These are phyloP conservation scores for Zasmidium citrigriseum DNA, from an alignment of 2,329 filamentous ascomycete genomes.

Conservation along the genomic window DNA sequence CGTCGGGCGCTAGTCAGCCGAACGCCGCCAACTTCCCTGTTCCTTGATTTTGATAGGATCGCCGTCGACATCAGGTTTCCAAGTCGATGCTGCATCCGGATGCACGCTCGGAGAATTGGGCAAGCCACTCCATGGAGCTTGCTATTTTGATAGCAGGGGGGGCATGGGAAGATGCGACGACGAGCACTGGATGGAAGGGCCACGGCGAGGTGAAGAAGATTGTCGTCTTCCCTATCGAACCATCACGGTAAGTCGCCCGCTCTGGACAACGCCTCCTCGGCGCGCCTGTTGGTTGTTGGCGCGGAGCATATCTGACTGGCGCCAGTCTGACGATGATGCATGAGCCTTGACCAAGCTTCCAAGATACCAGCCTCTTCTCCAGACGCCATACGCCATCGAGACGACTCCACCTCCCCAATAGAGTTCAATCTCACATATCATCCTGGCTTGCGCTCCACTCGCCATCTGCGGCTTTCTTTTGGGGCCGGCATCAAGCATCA, in stretches of 20 bases:
- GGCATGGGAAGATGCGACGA: not conserved
- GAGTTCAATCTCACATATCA: not conserved
- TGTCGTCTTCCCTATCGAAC: not conserved
- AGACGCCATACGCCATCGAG: not conserved
- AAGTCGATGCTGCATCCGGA: not conserved
- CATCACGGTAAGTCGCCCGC: not conserved
- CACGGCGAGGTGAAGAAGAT: not conserved
- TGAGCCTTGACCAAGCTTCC: not conserved
- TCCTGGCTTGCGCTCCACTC: not conserved
- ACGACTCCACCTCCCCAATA: not conserved
- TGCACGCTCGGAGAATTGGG: not conserved
- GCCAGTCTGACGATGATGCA: not conserved
- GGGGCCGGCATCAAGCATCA: not conserved
- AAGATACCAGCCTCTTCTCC: not conserved
- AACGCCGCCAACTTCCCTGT: not conserved
- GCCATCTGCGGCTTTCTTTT: not conserved
- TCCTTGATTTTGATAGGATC: not conserved
- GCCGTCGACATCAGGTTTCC: not conserved
- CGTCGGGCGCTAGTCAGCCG: not conserved
- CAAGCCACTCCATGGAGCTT: not conserved
- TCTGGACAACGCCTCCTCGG: not conserved
- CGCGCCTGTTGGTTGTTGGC: not conserved
- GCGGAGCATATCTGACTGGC: not conserved
- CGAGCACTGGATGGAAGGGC: not conserved
- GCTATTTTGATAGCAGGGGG: not conserved